These are phyloP conservation scores for Diphasiastrum complanatum DNA, from an alignment of 83 land plant species.

Conservation along the genomic window DNA sequence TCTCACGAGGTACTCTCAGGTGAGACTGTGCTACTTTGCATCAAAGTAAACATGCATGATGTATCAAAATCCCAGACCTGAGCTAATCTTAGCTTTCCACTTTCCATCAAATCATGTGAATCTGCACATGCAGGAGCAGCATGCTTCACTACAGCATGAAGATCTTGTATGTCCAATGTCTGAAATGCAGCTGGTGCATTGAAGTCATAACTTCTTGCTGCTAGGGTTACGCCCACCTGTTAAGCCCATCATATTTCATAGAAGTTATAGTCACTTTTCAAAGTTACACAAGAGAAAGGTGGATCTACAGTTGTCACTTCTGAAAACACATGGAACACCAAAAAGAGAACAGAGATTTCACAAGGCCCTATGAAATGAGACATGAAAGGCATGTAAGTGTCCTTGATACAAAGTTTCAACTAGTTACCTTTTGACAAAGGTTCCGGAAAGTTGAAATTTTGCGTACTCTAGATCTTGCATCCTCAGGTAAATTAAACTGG, in stretches of 20 bases:
- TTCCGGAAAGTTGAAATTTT: slow-evolving; percentile 78
- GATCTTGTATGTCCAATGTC: slow-evolving; percentile 63
- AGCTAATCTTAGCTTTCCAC: slow-evolving; percentile 75
- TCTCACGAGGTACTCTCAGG: too few relatives aligned
- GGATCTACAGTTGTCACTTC: too few relatives aligned
- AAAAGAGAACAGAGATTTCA: too few relatives aligned
- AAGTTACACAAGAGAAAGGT: too few relatives aligned
- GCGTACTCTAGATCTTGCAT: slow-evolving; percentile 45
- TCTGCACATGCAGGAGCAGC: slow-evolving; percentile 86
- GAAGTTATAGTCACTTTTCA: too few relatives aligned
- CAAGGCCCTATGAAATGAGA: too few relatives aligned
- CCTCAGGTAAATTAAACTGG: slow-evolving; percentile 86
- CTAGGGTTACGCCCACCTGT: slow-evolving; percentile 75
- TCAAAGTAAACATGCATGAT: too few relatives aligned
- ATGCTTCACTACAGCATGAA: slow-evolving; percentile 91
- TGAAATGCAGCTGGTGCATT: slow-evolving; percentile 59
- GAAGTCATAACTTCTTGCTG: slow-evolving; percentile 73
- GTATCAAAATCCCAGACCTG: slow-evolving; percentile 53
- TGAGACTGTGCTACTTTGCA: too few relatives aligned
- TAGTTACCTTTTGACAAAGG: slow-evolving; percentile 78
- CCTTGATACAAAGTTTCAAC: not conserved
- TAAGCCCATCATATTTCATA: too few relatives aligned
- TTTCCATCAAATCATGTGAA: slow-evolving; percentile 78
- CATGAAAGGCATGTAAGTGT: too few relatives aligned
- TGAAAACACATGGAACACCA: too few relatives aligned